Evolutionary conservation across 2,329 filamentous ascomycete genomes (phyloP).

Genomic region (Talaromyces marneffei): DNA sequence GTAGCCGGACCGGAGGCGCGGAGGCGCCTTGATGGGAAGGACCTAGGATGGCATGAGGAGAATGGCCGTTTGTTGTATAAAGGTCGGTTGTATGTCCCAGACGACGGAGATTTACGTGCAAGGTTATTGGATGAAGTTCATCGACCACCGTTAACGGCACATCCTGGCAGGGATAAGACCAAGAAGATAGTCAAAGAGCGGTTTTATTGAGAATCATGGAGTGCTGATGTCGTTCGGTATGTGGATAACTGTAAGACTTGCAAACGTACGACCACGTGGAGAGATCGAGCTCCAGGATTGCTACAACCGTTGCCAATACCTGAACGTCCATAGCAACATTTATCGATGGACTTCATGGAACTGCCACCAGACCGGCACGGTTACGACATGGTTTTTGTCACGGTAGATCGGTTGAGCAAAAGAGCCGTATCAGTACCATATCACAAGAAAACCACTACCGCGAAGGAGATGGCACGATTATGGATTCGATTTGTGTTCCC

Average conservation of each 20-base stretch:
- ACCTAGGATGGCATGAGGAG: not conserved
- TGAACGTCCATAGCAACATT: conserved; percentile 13
- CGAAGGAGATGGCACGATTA: not conserved
- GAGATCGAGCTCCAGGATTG: conserved; percentile 1
- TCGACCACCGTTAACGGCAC: not conserved
- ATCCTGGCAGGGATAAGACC: not conserved
- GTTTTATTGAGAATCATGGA: not conserved
- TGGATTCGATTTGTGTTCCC: not conserved
- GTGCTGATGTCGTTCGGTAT: not conserved
- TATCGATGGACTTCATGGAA: conserved; percentile 17
- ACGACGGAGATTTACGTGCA: not conserved
- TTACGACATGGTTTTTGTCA: conserved; percentile 5
- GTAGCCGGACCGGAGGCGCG: not conserved
- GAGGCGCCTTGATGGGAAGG: not conserved
- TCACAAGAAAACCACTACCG: not conserved
- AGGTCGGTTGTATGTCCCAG: not conserved
- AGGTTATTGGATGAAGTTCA: not conserved
- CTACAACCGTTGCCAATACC: conserved; percentile 15
- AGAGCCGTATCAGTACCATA: conserved; percentile 5
- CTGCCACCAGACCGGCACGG: not conserved
- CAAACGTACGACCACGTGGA: not conserved
- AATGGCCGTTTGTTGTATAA: not conserved
- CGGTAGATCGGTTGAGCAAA: conserved; percentile 16
- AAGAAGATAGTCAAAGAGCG: not conserved
- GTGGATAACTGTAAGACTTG: not conserved